Base-by-base conservation (phyloP, 768 basidiomycete species). In the Hygrophorus russula region DNA sequence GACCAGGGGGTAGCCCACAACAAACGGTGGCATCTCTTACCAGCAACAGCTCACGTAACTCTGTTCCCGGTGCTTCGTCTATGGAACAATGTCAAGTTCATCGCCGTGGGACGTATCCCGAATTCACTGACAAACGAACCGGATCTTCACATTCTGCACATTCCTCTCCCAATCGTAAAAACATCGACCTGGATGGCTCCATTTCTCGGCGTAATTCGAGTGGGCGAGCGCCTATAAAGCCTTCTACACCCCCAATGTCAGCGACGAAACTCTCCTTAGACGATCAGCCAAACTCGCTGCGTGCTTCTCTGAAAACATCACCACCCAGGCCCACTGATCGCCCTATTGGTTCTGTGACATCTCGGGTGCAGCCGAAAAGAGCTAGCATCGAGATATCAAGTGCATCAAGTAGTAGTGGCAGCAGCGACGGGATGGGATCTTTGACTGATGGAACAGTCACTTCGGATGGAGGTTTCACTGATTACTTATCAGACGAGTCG, bases 401-500 rank as follows among this genome's bases (percentile, higher is more conserved):
- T 49, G 70, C 76, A 46, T 76, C 79, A 6, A 74, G 70, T 53
- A 76, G 74, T 55, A 76, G 74, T 54, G 69, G 74, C 41, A 76
- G 80, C 49, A 78, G 80, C 53, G 74, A 76, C 51, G 76, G 80
- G 17, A 62, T 72, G 38, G 75, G 77, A 30, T 80, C 79, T 14
- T 51, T 76, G 55, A 78, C 80, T 2, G 82, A 84, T 56, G 76
- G 76, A 46, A 89, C 88, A 3, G 71, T 89, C 44, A 87, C 81
- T 3, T 88, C 86, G 7, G 87, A 89, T 51, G 87, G 86, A 10
- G 85, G 78, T 12, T 91, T 91, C 55, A 91, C 88, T 10, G 88
- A 91, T 57, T 91, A 91, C 58, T 63, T 89, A 24, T 89, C 86
- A n/a, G 87, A 89, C 56, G 87, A 91, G 61, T 89, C 86, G n/a